A percentile compares a stretch with the other conserved stretches of the same genome.
Conservation (phyloP, 208 protist species). For the Herpetomonas samuelpessoai region DNA sequence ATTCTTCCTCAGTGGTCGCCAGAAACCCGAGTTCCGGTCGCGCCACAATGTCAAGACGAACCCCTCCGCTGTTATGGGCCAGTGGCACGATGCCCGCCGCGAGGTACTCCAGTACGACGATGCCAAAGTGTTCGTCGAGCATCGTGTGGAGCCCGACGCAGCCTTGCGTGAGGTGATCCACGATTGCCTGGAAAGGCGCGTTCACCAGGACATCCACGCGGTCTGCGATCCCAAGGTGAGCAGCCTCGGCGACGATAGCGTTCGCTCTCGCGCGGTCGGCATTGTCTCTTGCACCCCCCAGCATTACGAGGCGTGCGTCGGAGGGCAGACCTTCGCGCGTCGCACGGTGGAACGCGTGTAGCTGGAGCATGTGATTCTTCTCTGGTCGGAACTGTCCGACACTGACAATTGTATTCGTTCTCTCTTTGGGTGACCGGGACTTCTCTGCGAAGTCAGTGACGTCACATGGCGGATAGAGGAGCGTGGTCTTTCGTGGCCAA, state of each 20-base stretch:
- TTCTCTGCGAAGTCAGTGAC: constrained; percentile 37
- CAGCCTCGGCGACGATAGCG: constrained; percentile 32
- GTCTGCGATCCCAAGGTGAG: constrained; percentile 48
- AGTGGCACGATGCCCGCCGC: constrained; percentile 91
- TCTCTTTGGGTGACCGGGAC: constrained; percentile 26
- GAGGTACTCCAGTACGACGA: constrained; percentile 98
- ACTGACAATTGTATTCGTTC: constrained; percentile 85
- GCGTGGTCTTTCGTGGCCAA: constrained; percentile 26
- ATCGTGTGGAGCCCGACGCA: constrained; percentile 97
- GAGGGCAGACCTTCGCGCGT: constrained; percentile 24
- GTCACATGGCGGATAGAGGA: constrained; percentile 95
- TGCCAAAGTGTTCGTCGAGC: constrained; percentile 99
- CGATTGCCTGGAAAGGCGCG: constrained; percentile 45
- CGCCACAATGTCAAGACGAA: constrained; percentile 93
- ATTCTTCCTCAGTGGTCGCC: constrained; percentile 82
- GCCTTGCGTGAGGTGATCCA: constrained; percentile 37
- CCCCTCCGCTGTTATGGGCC: constrained; percentile 94
- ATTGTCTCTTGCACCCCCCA: constrained; percentile 84
- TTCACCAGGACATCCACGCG: constrained; percentile 67
- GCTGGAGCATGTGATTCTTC: constrained; percentile 97
- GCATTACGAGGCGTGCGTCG: constrained; percentile 68
- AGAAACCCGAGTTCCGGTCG: constrained; percentile 71
- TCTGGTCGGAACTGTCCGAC: constrained; percentile 97
- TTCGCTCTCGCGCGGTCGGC: constrained; percentile 73
- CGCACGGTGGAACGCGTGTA: constrained; percentile 79